Evolutionary conservation across 768 basidiomycete species (phyloP).

Genomic region (Boletus sensibilis): DNA sequence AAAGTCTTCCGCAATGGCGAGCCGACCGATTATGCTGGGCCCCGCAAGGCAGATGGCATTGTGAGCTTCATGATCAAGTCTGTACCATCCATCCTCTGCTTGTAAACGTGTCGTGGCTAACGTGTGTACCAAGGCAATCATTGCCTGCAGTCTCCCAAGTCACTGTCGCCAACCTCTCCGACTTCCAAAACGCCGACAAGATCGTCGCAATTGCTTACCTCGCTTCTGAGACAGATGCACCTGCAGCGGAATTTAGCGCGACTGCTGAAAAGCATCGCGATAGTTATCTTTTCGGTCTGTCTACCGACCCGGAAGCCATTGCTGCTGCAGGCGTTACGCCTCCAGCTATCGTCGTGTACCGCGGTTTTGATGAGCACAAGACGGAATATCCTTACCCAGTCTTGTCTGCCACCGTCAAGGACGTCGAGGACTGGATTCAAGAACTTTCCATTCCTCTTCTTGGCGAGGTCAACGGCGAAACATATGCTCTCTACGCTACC

Average conservation of each 20-base stretch:
- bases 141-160: conserved; percentile 90
- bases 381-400: conserved; percentile 64
- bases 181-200: conserved; percentile 88
- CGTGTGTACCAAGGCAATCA: conserved; percentile 60
- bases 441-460: conserved; percentile 85
- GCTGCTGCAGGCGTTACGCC: conserved; percentile 70
- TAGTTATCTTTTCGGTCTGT: conserved; percentile 87
- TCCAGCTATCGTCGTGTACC: conserved; percentile 90
- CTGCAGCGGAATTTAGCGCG: conserved; percentile 70
- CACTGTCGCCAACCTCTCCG: conserved; percentile 69
- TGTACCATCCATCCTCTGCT: conserved; percentile 23
- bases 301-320: conserved; percentile 68
- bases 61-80: conserved; percentile 96
- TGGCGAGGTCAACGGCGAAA: conserved; percentile 92
- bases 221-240: conserved; percentile 65
- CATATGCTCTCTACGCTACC: conserved; percentile 81
- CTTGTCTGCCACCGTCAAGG: conserved; percentile 51
- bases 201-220: conserved; percentile 88
- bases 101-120: conserved; percentile 1
- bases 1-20: conserved; percentile 91
- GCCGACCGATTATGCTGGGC: conserved; percentile 77
- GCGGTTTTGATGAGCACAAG: conserved; percentile 83
- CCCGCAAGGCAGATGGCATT: conserved; percentile 94
- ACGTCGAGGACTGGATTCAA: conserved; percentile 75
- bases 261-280: conserved; percentile 89